phyloP scores from a whole-genome alignment of 768 basidiomycete genomes.

The Brasilioporus rufonigricans region DNA sequence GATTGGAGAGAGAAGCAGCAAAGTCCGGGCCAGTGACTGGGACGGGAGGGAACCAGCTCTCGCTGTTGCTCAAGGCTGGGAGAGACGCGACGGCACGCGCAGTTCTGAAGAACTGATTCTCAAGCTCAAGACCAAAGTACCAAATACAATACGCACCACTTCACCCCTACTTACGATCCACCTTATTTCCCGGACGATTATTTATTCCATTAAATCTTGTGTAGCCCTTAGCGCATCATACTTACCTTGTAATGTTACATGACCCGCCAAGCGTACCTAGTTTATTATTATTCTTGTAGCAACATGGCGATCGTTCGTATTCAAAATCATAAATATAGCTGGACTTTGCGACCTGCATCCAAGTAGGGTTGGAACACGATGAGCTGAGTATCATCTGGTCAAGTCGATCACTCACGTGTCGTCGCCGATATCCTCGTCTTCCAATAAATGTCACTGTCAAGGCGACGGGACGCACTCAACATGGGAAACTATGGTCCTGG shows the following conservation, averaged over 20 bases:
- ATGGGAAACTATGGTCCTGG: too few relatives aligned
- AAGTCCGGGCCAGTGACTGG: slow-evolving; percentile 63
- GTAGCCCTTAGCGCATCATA: slow-evolving; percentile 21
- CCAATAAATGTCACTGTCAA: too few relatives aligned
- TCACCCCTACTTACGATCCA: slow-evolving; percentile 11
- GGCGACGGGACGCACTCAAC: too few relatives aligned
- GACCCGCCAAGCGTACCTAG: slow-evolving; percentile 1
- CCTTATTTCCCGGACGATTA: background rate
- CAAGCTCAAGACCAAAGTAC: background rate
- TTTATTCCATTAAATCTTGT: slow-evolving; percentile 27
- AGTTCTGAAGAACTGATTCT: slow-evolving; percentile 38
- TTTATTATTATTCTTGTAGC: slow-evolving; percentile 21
- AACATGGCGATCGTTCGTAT: background rate
- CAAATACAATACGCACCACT: slow-evolving; percentile 7
- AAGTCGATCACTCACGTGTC: too few relatives aligned
- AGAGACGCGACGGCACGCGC: slow-evolving; percentile 82
- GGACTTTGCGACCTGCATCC: background rate
- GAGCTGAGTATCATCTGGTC: too few relatives aligned
- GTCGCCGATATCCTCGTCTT: too few relatives aligned
- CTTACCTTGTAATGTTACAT: slow-evolving; percentile 16
- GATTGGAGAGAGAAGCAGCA: slow-evolving; percentile 41
- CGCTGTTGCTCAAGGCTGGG: slow-evolving; percentile 81
- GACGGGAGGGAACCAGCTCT: slow-evolving; percentile 87
- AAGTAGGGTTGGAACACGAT: too few relatives aligned
- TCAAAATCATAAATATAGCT: background rate